Base-by-base conservation (phyloP, 208 protist species). In the Trypanosoma conorhini region DNA sequence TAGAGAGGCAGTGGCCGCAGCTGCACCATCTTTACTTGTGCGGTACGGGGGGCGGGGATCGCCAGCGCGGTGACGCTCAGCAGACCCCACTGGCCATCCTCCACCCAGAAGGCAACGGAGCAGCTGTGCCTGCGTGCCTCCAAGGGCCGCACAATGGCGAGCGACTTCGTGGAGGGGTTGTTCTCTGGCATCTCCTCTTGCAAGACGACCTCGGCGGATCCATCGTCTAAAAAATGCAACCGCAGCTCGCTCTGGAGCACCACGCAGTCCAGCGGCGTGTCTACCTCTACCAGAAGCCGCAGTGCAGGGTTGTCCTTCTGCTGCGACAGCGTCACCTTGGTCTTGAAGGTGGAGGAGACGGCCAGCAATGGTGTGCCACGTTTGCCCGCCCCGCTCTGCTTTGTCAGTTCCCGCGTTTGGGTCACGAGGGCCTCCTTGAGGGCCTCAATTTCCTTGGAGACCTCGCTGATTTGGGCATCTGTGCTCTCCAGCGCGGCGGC, bases 1-100 rank as follows among this genome's bases (percentile, higher is more conserved):
- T 92, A 87, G 26, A 96, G 70, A 26, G 84, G 85, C 26, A 96
- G 68, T 5, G 88, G 83, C 59, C 72, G 74, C 26, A 96, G 71
- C 31, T 64, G 72, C 22, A 91, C 57, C 44, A 66, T 77, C 62
- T 88, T 84, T 56, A 87, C 46, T 69, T 94, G 91, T 62, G 91
- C 87, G 17, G 91, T 92, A 35, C 88, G 87, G 13, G 91, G 88
- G 26, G 76, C 62, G 38, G 82, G 75, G 40, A 73, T 54, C 26
- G 76, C 75, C 72, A 88, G 83, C 31, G 82, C 67, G 1, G 73
- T 89, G 0, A 88, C 58, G 21, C 62, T 69, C 24, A 96, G 46
- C 46, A 64, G 68, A 24, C 82, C 88, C 12, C 72, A 75, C 1
- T 81, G 65, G 5, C 82, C 82, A 54, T 91, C 88, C 46, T 83